Base-by-base conservation (phyloP, 2,329 filamentous ascomycete species). In the Triangularia verruculosa region DNA sequence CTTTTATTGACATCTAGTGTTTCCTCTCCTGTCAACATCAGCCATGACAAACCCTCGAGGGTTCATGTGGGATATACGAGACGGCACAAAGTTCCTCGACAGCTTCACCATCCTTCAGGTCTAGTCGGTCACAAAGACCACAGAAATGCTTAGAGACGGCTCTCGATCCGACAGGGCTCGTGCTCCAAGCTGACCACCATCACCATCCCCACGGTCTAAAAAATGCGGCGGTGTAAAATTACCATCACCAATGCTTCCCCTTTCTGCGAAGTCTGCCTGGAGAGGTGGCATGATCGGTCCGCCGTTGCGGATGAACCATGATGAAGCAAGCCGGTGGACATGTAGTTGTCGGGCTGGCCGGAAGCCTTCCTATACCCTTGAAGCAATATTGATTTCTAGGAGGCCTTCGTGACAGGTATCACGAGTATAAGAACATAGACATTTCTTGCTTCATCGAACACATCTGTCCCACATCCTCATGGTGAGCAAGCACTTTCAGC, bases 181-280 rank as follows among this genome's bases (percentile, higher is more conserved):
- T 24, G 25, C 51, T 54, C n/a, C 51, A 17, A 54, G 51, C 51
- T 54, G 51, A 54, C 51, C 51, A 54, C 51, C 51, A 54, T 27
- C 12, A 8, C 25, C 59, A 47, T 47, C 39, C 39, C 39, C 39
- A 47, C n/a, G 39, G n/a, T 47, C 39, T 8, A 17, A 17, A 47
- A 17, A 47, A 25, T 57, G 59, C 63, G 63, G 63, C 63, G 52
- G 22, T 56, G 59, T 61, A 64, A 64, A 51, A 61, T 64, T 61
- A 59, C 24, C 63, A 57, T 56, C 32, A 20, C 51, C 28, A 39
- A 56, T 56, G 47, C 59, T 59, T 54, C 63, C 47, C 59, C n/a
- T 52, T 20, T 59, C 61, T 59, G 61, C 28, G 22, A 53, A 61
- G 28, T 47, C 30, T 32, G 55, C 59, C 32, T 52, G 25, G 58